Evolutionary conservation across 768 basidiomycete species (phyloP), one percentile per base, ranked within the genome.

Genomic region (Lyophyllum atratum): DNA sequence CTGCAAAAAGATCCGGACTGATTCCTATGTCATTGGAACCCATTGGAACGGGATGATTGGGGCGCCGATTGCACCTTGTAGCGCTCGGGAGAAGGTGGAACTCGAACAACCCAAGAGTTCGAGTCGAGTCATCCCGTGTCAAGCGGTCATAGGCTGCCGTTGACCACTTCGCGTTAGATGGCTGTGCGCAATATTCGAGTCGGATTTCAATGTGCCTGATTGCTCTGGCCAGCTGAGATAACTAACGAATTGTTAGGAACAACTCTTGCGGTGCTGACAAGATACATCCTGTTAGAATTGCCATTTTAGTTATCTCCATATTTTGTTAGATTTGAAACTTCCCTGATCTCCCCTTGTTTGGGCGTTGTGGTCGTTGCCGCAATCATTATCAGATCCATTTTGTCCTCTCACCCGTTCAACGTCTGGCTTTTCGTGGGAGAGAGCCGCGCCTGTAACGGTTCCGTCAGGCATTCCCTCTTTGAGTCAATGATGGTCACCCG

Each of bases 401-500:
- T 58, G 61, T 43, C 52, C 59, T 60, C 68, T 64, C 64, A 68
- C 66, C 72, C 68, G 64, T 68, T n/a, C 68, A 64, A 66, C 68
- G 47, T 56, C 54, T 59, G 59, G 66, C 62, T 67, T 65, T 67
- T 70, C 65, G 62, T 60, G 64, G 54, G 65, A 65, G 59, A 56
- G 58, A 64, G 55, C 34, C 55, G 39, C 50, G 49, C 44, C 50
- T 58, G 54, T 60, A 56, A 66, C 69, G 68, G 69, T 63, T 51
- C 64, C 70, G 67, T 66, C 61, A 53, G 57, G 58, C 55, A 60
- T 69, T 65, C 67, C 71, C 69, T 67, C 64, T 74, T 75, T 66
- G 74, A 79, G 74, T 76, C 75, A 74, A 72, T 71, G 67, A 70
- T 70, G 66, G 63, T 67, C 67, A 71, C 64, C 67, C 62, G 60